phyloP scores from a whole-genome alignment of 2,329 filamentous ascomycete species.

The Aureobasidium subglaciale region DNA sequence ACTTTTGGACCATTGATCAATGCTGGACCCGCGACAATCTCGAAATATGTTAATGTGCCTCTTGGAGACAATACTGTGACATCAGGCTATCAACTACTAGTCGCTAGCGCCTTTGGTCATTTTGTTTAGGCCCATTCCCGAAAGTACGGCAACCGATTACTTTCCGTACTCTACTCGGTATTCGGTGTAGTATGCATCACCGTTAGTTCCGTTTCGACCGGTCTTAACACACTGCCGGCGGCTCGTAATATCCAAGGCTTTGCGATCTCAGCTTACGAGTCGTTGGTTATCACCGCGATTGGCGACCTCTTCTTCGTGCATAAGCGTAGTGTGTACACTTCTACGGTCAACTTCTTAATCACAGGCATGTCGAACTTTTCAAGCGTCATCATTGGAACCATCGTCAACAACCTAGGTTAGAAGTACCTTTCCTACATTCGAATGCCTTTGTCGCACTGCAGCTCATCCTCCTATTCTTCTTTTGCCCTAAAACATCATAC shows the following conservation, averaged over 20 bases:
- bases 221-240: slow-evolving; percentile 27
- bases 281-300: slow-evolving; percentile 29
- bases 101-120: slow-evolving; percentile 29
- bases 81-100: slow-evolving; percentile 32
- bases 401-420: slow-evolving; percentile 31
- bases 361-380: slow-evolving; percentile 31
- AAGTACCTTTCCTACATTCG: slow-evolving; percentile 40
- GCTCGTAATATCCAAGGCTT: slow-evolving; percentile 29
- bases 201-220: not conserved
- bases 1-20: slow-evolving; percentile 29
- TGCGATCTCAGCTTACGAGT: slow-evolving; percentile 29
- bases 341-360: slow-evolving; percentile 31
- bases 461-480: slow-evolving; percentile 39
- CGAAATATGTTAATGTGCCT: slow-evolving; percentile 23
- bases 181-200: slow-evolving; percentile 15
- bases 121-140: slow-evolving; percentile 26
- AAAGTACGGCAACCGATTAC: slow-evolving; percentile 22
- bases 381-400: slow-evolving; percentile 31
- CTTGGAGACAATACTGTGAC: slow-evolving; percentile 31
- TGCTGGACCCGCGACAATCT: slow-evolving; percentile 30
- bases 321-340: slow-evolving; percentile 29
- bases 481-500: slow-evolving; percentile 48
- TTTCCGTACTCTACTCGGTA: slow-evolving; percentile 19
- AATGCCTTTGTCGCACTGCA: slow-evolving; percentile 41
- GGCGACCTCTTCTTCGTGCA: slow-evolving; percentile 33